These are phyloP conservation scores for Yamadazyma kanchanaburiensis DNA, from an alignment of 1,139 yeast species.

Conservation along the genomic window DNA sequence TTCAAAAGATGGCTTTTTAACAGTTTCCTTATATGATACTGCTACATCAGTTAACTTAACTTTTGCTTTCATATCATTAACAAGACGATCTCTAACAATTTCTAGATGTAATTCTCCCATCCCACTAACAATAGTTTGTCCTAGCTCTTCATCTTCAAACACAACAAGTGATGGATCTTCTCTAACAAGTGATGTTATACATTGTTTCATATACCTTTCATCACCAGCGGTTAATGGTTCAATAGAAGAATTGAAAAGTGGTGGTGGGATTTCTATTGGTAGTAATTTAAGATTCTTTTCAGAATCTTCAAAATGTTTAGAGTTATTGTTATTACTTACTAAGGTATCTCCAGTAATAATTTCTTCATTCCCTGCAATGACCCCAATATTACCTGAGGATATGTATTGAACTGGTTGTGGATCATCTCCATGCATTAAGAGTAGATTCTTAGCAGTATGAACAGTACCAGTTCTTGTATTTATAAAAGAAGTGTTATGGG, in stretches of 20 bases:
- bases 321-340: constrained; percentile 39
- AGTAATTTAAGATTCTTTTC: constrained; percentile 55
- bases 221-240: constrained; percentile 87
- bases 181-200: constrained; percentile 59
- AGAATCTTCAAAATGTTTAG: constrained; percentile 48
- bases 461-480: constrained; percentile 71
- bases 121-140: constrained; percentile 85
- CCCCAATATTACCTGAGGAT: constrained; percentile 85
- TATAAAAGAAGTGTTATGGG: constrained; percentile 56
- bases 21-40: constrained; percentile 84
- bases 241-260: constrained; percentile 82
- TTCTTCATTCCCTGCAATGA: constrained; percentile 67
- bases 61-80: constrained; percentile 77
- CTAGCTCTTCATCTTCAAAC: constrained; percentile 71
- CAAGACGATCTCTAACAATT: constrained; percentile 74
- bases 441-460: constrained; percentile 62
- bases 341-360: constrained; percentile 90
- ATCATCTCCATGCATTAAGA: constrained; percentile 85
- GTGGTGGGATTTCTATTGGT: constrained; percentile 87
- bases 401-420: constrained; percentile 68
- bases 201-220: constrained; percentile 61
- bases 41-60: constrained; percentile 78
- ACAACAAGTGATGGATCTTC: constrained; percentile 54
- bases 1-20: constrained; percentile 22
- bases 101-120: constrained; percentile 97